A percentile compares a stretch with the other conserved stretches of the same genome.
Conservation (phyloP, 441 rosid species). For the Adansonia gregorii region DNA sequence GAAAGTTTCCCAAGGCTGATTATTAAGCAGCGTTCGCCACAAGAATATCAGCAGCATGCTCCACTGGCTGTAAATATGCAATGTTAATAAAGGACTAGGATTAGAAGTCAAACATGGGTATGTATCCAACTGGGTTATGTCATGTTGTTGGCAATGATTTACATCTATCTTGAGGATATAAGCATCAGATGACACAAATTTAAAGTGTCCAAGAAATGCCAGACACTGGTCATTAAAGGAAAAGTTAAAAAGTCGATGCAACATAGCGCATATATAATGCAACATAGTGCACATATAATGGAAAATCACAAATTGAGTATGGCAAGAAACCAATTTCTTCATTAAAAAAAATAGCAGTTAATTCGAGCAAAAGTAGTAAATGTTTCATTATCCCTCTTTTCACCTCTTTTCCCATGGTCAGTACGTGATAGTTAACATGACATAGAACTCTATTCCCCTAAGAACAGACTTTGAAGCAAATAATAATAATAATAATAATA, state of each 20-base stretch:
- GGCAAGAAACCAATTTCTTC: not conserved
- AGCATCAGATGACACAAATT: not conserved
- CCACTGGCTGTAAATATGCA: not conserved
- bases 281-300: not conserved
- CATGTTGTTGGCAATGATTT: not conserved
- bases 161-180: not conserved
- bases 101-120: not conserved
- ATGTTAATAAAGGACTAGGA: not conserved
- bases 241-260: not conserved
- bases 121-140: not conserved
- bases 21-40: not conserved
- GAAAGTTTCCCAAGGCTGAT: not conserved
- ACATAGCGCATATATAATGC: not conserved
- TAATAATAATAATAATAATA: not conserved
- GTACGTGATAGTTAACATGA: not conserved
- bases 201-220: not conserved
- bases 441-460: not conserved
- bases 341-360: not conserved
- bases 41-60: not conserved
- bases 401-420: not conserved
- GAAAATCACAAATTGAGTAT: not conserved
- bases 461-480: not conserved
- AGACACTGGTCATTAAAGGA: not conserved
- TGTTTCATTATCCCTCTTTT: not conserved
- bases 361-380: not conserved